A percentile compares a stretch with the other conserved stretches of the same genome.
Evolutionary conservation across 2,329 filamentous ascomycete species (phyloP).

Genomic region (Phoma sp.): DNA sequence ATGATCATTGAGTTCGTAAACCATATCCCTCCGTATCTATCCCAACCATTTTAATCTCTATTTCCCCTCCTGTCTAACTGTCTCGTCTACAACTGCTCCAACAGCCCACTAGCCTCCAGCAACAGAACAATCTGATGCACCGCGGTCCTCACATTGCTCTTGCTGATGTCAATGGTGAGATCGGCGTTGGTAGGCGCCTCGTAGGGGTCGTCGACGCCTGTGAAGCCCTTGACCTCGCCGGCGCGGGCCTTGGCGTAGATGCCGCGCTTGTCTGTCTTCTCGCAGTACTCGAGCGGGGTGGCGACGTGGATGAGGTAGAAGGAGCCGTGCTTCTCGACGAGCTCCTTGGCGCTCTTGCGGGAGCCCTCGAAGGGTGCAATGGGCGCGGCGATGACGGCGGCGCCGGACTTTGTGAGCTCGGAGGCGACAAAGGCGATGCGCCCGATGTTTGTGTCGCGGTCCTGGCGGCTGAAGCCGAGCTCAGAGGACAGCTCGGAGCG

Average conservation of each 20-base stretch:
- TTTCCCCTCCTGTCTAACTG: not conserved
- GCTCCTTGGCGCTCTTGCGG: constrained; percentile 77
- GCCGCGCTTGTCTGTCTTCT: constrained; percentile 93
- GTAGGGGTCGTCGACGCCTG: constrained; percentile 96
- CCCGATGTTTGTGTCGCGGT: constrained; percentile 92
- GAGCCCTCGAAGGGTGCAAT: constrained; percentile 91
- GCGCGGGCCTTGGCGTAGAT: constrained; percentile 83
- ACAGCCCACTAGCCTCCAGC: constrained; percentile 85
- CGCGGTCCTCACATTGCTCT: constrained; percentile 86
- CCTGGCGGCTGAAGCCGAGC: constrained; percentile 91
- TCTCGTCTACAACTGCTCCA: constrained; percentile 63
- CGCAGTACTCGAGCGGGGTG: constrained; percentile 88
- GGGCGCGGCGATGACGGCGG: constrained; percentile 93
- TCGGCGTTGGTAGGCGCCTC: constrained; percentile 83
- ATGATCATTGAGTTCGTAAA: constrained; percentile 4
- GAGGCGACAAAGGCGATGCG: constrained; percentile 96
- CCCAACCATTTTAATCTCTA: not conserved
- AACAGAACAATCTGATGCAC: constrained; percentile 96
- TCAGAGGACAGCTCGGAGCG: constrained; percentile 91
- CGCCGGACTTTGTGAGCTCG: constrained; percentile 89
- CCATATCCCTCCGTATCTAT: not conserved
- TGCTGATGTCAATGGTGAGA: constrained; percentile 82
- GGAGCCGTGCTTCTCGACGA: constrained; percentile 84
- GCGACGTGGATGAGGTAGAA: constrained; percentile 97
- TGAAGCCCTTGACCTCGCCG: constrained; percentile 97